Evolutionary conservation across 345 rosid genomes (phyloP).

Genomic region (Arabis alpina): DNA sequence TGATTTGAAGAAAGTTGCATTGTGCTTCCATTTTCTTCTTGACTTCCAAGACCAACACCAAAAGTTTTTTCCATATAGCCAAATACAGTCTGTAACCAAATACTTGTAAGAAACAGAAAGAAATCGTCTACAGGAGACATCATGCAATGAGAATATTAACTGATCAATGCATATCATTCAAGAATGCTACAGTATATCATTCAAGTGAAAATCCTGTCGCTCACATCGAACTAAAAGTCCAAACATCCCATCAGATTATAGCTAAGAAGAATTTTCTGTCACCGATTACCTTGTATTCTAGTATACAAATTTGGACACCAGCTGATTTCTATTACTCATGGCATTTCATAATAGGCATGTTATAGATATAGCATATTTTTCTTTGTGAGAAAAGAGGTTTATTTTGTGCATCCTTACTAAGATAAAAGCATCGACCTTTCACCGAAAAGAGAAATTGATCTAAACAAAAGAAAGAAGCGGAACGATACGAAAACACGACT

Average conservation of each 20-base stretch:
- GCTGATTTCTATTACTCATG: not conserved
- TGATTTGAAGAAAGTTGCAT: conserved; percentile 63
- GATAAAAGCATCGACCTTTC: conserved; percentile 11
- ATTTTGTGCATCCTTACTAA: not conserved
- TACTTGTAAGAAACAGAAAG: conserved; percentile 30
- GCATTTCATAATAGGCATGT: conserved; percentile 12
- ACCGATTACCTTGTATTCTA: conserved; percentile 1
- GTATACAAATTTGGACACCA: conserved; percentile 3
- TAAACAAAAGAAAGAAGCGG: not conserved
- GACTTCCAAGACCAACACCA: conserved; percentile 63
- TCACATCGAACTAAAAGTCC: not conserved
- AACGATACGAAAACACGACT: not conserved
- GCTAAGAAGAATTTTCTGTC: not conserved
- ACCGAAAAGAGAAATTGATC: not conserved
- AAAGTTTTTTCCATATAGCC: conserved; percentile 75
- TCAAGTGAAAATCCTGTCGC: not conserved
- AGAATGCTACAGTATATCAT: not conserved
- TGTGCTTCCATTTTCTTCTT: conserved; percentile 64
- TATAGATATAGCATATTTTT: conserved; percentile 20
- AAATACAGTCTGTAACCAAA: conserved; percentile 69
- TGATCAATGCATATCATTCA: conserved; percentile 9
- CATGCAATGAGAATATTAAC: not conserved
- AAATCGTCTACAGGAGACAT: conserved; percentile 13
- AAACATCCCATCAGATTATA: conserved; percentile 23
- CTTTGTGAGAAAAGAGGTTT: not conserved